Evolutionary conservation across 2,329 filamentous ascomycete genomes (phyloP).

Genomic region (Arthroderma sp.): DNA sequence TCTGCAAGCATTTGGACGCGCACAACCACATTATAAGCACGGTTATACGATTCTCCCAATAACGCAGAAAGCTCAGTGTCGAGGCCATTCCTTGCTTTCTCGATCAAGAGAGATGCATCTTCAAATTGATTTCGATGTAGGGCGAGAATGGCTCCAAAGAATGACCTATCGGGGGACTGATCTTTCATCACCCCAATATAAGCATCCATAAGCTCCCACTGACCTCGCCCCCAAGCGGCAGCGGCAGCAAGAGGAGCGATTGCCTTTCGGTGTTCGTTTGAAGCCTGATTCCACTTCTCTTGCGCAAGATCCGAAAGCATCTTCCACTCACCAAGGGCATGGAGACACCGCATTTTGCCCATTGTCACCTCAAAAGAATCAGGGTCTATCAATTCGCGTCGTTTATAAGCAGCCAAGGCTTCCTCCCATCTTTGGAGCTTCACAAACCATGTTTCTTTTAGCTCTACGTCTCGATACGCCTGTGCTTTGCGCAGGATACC

Average conservation of each 20-base stretch:
- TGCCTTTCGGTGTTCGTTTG: slow-evolving; percentile 70
- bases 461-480: slow-evolving; percentile 85
- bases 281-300: slow-evolving; percentile 86
- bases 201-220: slow-evolving; percentile 97
- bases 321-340: slow-evolving; percentile 96
- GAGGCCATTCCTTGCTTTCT: slow-evolving; percentile 80
- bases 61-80: slow-evolving; percentile 92
- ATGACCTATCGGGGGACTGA: slow-evolving; percentile 83
- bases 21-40: slow-evolving; percentile 95
- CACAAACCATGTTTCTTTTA: slow-evolving; percentile 98
- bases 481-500: slow-evolving; percentile 94
- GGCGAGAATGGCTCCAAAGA: slow-evolving; percentile 91
- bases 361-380: slow-evolving; percentile 90
- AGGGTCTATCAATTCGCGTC: slow-evolving; percentile 61
- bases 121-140: slow-evolving; percentile 93
- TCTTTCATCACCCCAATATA: slow-evolving; percentile 93
- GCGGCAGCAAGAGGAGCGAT: slow-evolving; percentile 91
- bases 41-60: slow-evolving; percentile 95
- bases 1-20: slow-evolving; percentile 98
- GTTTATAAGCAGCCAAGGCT: slow-evolving; percentile 66
- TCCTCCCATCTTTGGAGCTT: slow-evolving; percentile 98
- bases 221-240: slow-evolving; percentile 87
- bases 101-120: slow-evolving; percentile 76
- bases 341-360: slow-evolving; percentile 98
- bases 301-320: slow-evolving; percentile 76